Evolutionary conservation across 768 basidiomycete genomes (phyloP).

Genomic region (Coprinellus micaceus): DNA sequence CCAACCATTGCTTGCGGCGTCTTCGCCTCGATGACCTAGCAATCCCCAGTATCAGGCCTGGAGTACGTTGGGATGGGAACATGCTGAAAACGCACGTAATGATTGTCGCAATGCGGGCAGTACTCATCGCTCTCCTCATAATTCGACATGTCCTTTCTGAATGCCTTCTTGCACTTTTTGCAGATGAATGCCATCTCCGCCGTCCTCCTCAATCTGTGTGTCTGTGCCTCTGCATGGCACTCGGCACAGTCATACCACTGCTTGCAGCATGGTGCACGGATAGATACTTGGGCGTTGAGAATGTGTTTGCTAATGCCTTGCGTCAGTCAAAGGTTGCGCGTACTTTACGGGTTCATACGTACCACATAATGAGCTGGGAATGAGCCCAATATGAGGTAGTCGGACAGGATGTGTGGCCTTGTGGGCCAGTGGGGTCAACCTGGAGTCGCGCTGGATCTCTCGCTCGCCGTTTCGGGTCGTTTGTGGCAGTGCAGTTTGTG

Average conservation of each 20-base stretch:
- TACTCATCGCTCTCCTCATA: conserved; percentile 98
- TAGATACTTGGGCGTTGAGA: conserved; percentile 92
- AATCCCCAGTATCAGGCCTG: too few relatives aligned
- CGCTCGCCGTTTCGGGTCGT: too few relatives aligned
- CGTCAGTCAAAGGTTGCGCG: background rate
- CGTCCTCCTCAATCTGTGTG: conserved; percentile 69
- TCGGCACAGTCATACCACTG: conserved; percentile 97
- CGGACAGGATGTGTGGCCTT: too few relatives aligned
- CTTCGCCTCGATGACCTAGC: conserved; percentile 88
- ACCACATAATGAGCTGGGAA: conserved; percentile 14
- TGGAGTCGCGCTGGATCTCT: too few relatives aligned
- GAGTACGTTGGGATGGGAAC: too few relatives aligned
- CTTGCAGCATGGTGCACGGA: conserved; percentile 96
- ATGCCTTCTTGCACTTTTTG: conserved; percentile 77
- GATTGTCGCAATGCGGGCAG: conserved; percentile 98
- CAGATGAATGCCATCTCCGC: conserved; percentile 58
- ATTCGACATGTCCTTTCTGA: conserved; percentile 86
- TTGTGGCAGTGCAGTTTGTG: too few relatives aligned
- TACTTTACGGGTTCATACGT: background rate
- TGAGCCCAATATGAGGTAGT: too few relatives aligned
- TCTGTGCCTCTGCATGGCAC: conserved; percentile 85
- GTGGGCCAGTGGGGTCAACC: too few relatives aligned
- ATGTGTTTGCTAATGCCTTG: conserved; percentile 77
- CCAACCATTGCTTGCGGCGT: conserved; percentile 81
- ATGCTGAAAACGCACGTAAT: conserved; percentile 69